Conservation (phyloP, 2,329 filamentous ascomycete genomes). For the Endothia cerciana region DNA sequence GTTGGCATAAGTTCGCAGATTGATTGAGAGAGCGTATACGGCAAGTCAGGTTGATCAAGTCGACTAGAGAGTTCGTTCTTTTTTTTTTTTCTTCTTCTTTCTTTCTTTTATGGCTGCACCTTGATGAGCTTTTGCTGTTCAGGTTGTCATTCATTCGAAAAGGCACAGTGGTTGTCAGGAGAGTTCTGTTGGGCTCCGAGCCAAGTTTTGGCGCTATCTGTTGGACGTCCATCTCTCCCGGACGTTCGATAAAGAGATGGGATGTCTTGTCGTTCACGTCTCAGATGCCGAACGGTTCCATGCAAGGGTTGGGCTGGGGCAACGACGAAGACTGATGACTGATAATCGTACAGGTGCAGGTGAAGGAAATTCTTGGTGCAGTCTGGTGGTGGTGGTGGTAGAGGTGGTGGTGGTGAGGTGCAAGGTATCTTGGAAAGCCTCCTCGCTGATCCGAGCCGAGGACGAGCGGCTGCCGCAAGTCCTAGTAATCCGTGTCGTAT, state of each 20-base stretch:
- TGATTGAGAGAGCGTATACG: conserved; percentile 21
- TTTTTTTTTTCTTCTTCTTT: neutral
- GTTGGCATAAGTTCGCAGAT: conserved; percentile 24
- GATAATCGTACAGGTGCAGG: conserved; percentile 31
- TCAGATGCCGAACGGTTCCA: conserved; percentile 27
- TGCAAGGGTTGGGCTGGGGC: conserved; percentile 24
- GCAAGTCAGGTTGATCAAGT: conserved; percentile 29
- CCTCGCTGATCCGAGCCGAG: conserved; percentile 20
- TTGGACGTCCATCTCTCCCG: conserved; percentile 28
- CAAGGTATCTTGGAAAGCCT: conserved; percentile 16
- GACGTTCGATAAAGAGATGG: conserved; percentile 21
- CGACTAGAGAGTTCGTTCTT: conserved; percentile 22
- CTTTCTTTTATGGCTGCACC: conserved; percentile 17
- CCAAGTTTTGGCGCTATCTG: conserved; percentile 32
- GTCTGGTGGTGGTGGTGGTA: conserved; percentile 23
- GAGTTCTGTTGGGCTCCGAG: conserved; percentile 31
- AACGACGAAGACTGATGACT: conserved; percentile 21
- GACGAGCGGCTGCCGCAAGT: conserved; percentile 22
- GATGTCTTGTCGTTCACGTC: conserved; percentile 28
- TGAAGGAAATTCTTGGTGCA: conserved; percentile 27
- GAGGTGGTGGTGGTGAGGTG: conserved; percentile 22
- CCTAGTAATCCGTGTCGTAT: conserved; percentile 25
- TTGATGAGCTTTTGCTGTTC: conserved; percentile 23
- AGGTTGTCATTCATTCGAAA: conserved; percentile 29
- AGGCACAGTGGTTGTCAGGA: conserved; percentile 31